Evolutionary conservation across 176 grass and related monocot genomes (phyloP), one percentile per base, ranked within the genome.

Genomic region (Oryza meyeriana): DNA sequence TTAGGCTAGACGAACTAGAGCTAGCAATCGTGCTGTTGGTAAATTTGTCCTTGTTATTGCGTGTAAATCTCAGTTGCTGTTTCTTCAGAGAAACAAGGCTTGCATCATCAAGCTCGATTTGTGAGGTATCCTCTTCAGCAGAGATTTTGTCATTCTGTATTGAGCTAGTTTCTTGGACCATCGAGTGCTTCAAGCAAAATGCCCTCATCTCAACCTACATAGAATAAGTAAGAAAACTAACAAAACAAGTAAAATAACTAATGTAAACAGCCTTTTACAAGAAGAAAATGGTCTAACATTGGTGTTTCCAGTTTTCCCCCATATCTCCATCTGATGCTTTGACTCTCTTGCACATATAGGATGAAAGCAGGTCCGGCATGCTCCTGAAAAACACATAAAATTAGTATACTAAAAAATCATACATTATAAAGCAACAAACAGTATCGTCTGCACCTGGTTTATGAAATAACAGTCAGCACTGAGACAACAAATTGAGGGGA

Each of bases 321-420:
- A 99, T 72, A 99, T 99, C 85, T 99, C 96, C 89, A 99, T 90
- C 76, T 92, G 96, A 90, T 94, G 87, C 41, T 92, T 95, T 9
- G 83, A 86, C 27, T 94, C 91, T 88, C 93, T 95, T 69, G 96
- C 96, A 79, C 96, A 99, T 72, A 95, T 89, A 65, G 96, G 96
- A 85, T 99, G 96, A 69, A 99, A 99, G 55, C 86, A 92, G 82
- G 93, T 72, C 78, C 93, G 89, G 77, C 96, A 99, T 83, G 96
- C 91, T 86, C 96, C 96, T 99, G 85, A 80, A 83, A 85, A 74
- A 16, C 17, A 32, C 14, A 84, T 47, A 27, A 48, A 81, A 16
- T 81, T 80, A 77, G 11, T 58, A 72, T 65, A 18, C 17, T 7
- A 59, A 81, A 27, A 71, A 29, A 64, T 11, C 24, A 76, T n/a